Conservation (phyloP, 208 protist species). For the Blastocrithidia nonstop region DNA sequence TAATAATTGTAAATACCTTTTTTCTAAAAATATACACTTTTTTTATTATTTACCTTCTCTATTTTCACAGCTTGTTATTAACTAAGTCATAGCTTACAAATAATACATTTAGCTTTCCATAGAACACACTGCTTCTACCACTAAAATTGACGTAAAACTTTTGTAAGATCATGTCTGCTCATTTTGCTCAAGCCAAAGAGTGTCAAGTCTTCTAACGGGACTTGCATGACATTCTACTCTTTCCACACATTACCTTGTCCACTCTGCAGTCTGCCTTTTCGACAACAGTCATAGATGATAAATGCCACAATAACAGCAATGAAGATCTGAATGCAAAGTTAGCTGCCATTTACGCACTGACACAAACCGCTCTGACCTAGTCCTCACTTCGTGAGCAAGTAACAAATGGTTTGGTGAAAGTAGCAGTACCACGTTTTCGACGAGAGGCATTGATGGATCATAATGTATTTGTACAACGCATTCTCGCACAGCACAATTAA, state of each 20-base stretch:
- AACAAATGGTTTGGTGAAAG: constrained; percentile 30
- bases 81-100: too few species aligned
- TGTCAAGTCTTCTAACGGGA: constrained; percentile 44
- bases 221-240: constrained; percentile 33
- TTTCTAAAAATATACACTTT: too few species aligned
- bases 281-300: too few species aligned
- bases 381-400: constrained; percentile 25
- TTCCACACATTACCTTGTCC: too few species aligned
- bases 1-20: too few species aligned
- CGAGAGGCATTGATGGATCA: constrained; percentile 20
- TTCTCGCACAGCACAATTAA: constrained; percentile 1
- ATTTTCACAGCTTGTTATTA: too few species aligned
- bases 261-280: too few species aligned
- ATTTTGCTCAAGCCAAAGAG: constrained; percentile 22
- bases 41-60: too few species aligned
- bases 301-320: neutral
- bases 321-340: neutral
- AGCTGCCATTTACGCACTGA: too few species aligned
- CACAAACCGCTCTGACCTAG: constrained; percentile 17
- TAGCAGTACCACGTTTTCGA: constrained; percentile 27
- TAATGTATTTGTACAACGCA: constrained; percentile 30
- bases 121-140: too few species aligned
- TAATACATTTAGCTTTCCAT: too few species aligned
- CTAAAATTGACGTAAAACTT: too few species aligned
- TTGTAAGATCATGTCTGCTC: constrained; percentile 21